phyloP scores from a whole-genome alignment of 2,329 filamentous ascomycete genomes.

The Fusarium sarcochroum region DNA sequence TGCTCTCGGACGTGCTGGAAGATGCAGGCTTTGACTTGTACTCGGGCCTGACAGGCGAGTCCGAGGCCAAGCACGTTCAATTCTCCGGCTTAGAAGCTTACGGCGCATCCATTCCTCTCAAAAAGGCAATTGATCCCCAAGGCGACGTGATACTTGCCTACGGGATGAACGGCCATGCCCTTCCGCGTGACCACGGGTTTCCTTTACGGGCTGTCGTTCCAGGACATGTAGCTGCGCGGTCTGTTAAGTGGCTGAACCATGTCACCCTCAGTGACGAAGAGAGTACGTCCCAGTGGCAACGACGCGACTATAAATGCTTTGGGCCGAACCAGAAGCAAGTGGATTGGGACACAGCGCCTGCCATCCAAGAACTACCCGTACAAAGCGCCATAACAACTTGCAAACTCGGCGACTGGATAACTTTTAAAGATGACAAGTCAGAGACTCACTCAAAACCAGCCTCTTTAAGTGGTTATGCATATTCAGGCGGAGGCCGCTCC shows the following conservation, averaged over 20 bases:
- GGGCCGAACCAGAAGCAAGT: constrained; percentile 72
- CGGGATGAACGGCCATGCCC: constrained; percentile 74
- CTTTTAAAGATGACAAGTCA: neutral
- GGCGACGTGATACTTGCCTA: constrained; percentile 77
- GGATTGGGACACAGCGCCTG: constrained; percentile 73
- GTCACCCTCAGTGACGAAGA: constrained; percentile 77
- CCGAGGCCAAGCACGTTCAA: constrained; percentile 66
- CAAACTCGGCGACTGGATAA: constrained; percentile 57
- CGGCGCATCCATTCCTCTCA: constrained; percentile 72
- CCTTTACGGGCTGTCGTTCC: constrained; percentile 74
- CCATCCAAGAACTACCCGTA: constrained; percentile 78
- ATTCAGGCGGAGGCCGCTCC: constrained; percentile 75
- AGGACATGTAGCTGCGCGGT: constrained; percentile 75
- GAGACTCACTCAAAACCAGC: constrained; percentile 46
- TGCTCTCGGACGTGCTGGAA: constrained; percentile 67
- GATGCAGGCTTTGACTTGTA: constrained; percentile 67
- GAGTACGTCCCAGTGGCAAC: constrained; percentile 75
- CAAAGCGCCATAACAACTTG: constrained; percentile 74
- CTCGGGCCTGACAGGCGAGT: constrained; percentile 54
- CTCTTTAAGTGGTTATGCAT: constrained; percentile 73
- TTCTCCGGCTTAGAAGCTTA: constrained; percentile 73
- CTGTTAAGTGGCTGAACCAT: constrained; percentile 77
- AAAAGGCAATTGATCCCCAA: constrained; percentile 69
- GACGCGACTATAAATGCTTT: constrained; percentile 78
- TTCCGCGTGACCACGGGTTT: constrained; percentile 76